phyloP scores from a whole-genome alignment of 345 rosid genomes.

The Draba incana region DNA sequence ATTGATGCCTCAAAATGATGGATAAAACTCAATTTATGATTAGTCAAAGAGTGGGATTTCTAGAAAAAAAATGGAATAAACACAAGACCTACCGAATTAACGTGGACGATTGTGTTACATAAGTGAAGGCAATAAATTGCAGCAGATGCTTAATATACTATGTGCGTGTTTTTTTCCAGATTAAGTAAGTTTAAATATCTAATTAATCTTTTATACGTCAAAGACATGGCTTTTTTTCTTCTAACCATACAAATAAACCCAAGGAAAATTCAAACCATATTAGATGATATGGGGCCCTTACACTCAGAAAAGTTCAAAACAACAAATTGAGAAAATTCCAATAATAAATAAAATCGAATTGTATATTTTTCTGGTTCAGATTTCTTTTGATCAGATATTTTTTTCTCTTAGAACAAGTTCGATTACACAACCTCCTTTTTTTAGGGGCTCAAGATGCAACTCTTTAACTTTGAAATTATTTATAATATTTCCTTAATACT shows the following conservation, averaged over 20 bases:
- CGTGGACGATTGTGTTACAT: too few relatives aligned
- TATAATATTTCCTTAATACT: slow-evolving; percentile 10
- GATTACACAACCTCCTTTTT: background rate
- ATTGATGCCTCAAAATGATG: too few relatives aligned
- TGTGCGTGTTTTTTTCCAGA: too few relatives aligned
- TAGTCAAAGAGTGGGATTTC: too few relatives aligned
- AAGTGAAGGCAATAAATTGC: too few relatives aligned
- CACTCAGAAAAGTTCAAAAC: background rate
- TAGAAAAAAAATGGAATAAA: too few relatives aligned
- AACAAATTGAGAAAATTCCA: slow-evolving; percentile 1
- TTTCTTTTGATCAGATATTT: background rate
- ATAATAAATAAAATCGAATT: background rate
- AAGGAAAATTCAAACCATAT: background rate
- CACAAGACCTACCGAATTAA: too few relatives aligned
- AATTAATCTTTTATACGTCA: background rate
- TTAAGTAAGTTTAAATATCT: background rate
- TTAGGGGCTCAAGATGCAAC: background rate
- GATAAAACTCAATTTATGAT: too few relatives aligned
- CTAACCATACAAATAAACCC: background rate
- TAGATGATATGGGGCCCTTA: background rate
- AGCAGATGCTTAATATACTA: too few relatives aligned
- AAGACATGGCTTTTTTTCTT: slow-evolving; percentile 1
- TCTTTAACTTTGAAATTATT: background rate
- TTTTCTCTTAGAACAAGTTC: background rate
- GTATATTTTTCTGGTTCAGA: background rate